Conservation (phyloP, 352 stramenopile genomes). For the Globisporangium uncinulatum region DNA sequence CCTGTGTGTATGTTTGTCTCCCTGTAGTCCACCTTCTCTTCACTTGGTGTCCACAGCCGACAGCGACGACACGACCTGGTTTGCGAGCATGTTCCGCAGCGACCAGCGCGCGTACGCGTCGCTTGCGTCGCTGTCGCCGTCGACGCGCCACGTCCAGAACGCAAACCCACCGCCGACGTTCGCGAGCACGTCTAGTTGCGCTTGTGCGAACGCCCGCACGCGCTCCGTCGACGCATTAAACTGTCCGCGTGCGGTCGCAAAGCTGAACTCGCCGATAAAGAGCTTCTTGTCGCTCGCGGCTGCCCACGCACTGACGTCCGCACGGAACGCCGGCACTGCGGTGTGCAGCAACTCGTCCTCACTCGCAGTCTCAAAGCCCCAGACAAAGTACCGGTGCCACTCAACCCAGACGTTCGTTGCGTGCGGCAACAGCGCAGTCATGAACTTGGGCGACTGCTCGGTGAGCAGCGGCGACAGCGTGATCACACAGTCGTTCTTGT, state of each 20-base stretch:
- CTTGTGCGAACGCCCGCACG: neutral
- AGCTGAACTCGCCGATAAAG: constrained; percentile 22
- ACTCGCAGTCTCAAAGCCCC: constrained; percentile 13
- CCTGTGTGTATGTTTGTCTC: constrained; percentile 16
- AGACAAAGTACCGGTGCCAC: constrained; percentile 24
- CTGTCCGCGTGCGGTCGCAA: neutral
- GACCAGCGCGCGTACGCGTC: constrained; percentile 18
- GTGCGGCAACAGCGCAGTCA: constrained; percentile 13
- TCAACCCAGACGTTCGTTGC: constrained; percentile 24
- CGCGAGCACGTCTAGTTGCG: neutral
- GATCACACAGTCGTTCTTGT: constrained; percentile 22
- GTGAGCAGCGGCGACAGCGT: constrained; percentile 14
- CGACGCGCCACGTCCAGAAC: constrained; percentile 15
- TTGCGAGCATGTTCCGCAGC: constrained; percentile 21
- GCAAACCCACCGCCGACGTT: neutral
- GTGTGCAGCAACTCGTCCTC: constrained; percentile 10
- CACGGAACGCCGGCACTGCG: constrained; percentile 11
- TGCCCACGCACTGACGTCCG: constrained; percentile 12
- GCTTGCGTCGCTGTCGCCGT: constrained; percentile 11
- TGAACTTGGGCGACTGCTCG: constrained; percentile 17
- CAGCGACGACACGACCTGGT: constrained; percentile 4
- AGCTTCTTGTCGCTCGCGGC: constrained; percentile 19
- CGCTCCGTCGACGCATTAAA: neutral
- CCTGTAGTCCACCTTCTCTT: neutral
- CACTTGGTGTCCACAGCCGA: neutral